phyloP scores from a whole-genome alignment of 1,139 yeast genomes.

The Debaryomyces robertsiae region DNA sequence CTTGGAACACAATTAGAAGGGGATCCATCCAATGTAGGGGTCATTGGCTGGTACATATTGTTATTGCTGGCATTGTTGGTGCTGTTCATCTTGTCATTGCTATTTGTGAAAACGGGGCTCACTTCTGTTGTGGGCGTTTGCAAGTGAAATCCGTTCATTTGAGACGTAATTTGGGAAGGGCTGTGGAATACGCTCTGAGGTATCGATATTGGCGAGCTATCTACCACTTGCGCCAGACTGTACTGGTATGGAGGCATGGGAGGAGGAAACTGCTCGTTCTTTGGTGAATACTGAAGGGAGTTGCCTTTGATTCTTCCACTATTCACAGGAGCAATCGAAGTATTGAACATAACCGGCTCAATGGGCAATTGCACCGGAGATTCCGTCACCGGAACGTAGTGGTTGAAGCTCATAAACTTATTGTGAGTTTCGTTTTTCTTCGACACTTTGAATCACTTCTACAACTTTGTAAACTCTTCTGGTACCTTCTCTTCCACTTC shows the following conservation, averaged over 20 bases:
- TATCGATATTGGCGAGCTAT: slow-evolving; percentile 2
- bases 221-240: neutral
- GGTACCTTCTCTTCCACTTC: too few relatives aligned
- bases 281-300: slow-evolving; percentile 7
- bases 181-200: slow-evolving; percentile 9
- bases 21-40: neutral
- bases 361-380: slow-evolving; percentile 2
- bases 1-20: slow-evolving; percentile 2
- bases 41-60: neutral
- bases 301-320: neutral
- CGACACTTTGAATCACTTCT: neutral
- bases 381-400: slow-evolving; percentile 2
- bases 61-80: neutral
- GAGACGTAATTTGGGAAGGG: slow-evolving; percentile 12
- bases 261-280: slow-evolving; percentile 5
- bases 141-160: slow-evolving; percentile 16
- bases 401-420: slow-evolving; percentile 3
- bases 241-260: slow-evolving; percentile 6
- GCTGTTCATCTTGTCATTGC: neutral
- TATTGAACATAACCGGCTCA: slow-evolving; percentile 3
- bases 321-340: neutral
- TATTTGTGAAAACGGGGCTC: slow-evolving; percentile 12
- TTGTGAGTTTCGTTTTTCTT: neutral
- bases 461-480: neutral
- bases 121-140: slow-evolving; percentile 16